Base-by-base conservation (phyloP, 1,139 yeast genomes). In the Yarrowia galli region DNA sequence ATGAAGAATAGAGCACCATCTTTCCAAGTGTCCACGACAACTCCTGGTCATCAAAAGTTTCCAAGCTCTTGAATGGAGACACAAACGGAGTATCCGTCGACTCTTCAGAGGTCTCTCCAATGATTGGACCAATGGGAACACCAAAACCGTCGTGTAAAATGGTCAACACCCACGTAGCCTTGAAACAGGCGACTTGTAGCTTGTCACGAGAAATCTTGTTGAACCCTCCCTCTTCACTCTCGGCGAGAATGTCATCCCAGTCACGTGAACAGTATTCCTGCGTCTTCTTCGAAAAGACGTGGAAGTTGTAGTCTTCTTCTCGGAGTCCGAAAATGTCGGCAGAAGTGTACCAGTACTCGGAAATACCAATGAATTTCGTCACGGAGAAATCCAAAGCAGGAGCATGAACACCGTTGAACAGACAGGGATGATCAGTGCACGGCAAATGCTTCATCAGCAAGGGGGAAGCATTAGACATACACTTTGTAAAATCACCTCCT, bases 21-120 rank as follows among this genome's bases (percentile, higher is more conserved):
- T 92, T 80, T 1, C 97, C 97, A 58, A 91, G 78, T 1, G 97
- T 90, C 97, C 97, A 91, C 0, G 95, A 85, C 69, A 90, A 85
- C 53, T 88, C 87, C 2, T 85, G 79, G 0, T 91, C 92, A 53
- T 86, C 85, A 64, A 90, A 79, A 60, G 84, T 80, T 69, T 88
- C 88, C 22, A 88, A 87, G 36, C 89, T 80, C 69, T 84, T 85
- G 70, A 91, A 84, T 0, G 89, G 81, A 67, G 84, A 82, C 32
- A 74, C 69, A 67, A 77, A 75, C 36, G 72, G 75, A 22, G 69
- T 53, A 40, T 28, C 56, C 22, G 42, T 16, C 25, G 65, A 51
- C n/a, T 42, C 36, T 40, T 61, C 67, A 28, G 36, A 3, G 15
- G 32, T 9, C 18, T 51, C 45, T 8, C 45, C 54, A n/a, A 22